phyloP scores from a whole-genome alignment of 208 protist species.

The Phytomonas francai region DNA sequence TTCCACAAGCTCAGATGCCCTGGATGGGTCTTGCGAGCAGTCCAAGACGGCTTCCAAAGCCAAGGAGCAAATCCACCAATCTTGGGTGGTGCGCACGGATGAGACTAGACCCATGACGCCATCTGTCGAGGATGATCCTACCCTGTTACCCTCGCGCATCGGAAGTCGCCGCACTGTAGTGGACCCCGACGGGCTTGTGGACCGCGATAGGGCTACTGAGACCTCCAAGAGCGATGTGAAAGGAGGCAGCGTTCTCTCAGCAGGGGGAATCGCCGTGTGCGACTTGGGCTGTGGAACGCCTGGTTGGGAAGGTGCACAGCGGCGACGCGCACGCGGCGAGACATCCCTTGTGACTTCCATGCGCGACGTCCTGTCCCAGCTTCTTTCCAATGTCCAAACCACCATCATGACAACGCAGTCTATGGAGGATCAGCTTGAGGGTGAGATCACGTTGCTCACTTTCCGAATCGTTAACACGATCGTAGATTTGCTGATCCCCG shows the following conservation, averaged over 20 bases:
- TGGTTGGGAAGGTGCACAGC: background rate
- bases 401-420: slow-evolving; percentile 12
- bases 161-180: background rate
- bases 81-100: background rate
- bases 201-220: background rate
- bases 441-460: slow-evolving; percentile 61
- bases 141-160: background rate
- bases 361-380: slow-evolving; percentile 2
- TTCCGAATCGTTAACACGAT: slow-evolving; percentile 72
- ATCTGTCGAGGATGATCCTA: background rate
- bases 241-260: background rate
- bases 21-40: slow-evolving; percentile 12
- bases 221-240: background rate
- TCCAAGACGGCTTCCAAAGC: slow-evolving; percentile 10
- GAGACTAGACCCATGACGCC: background rate
- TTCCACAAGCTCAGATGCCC: background rate
- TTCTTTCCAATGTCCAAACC: slow-evolving; percentile 12
- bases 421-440: slow-evolving; percentile 45
- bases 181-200: background rate
- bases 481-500: slow-evolving; percentile 73
- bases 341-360: background rate
- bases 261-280: background rate
- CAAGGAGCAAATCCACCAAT: slow-evolving; percentile 9
- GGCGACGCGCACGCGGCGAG: background rate
- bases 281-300: background rate